These are phyloP conservation scores for Symmetrospora coprosmae DNA, from an alignment of 768 basidiomycete species.

Conservation along the genomic window DNA sequence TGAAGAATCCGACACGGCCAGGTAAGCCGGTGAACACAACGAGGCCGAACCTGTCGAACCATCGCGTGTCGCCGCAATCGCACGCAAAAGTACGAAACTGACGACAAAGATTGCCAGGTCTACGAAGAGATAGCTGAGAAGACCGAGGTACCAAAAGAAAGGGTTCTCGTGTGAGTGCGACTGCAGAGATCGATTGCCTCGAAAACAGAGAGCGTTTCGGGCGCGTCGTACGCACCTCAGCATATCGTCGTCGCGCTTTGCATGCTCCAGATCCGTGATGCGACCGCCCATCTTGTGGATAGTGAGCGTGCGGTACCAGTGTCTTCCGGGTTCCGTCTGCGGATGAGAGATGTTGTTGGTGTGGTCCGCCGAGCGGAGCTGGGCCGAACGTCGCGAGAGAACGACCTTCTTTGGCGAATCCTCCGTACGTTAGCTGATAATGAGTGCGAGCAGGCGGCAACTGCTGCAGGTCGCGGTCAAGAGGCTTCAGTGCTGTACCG, in stretches of 20 bases:
- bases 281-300: not conserved
- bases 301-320: not conserved
- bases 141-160: not conserved
- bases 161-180: not conserved
- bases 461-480: too few relatives aligned
- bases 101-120: conserved; percentile 8
- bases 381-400: too few relatives aligned
- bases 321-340: not conserved
- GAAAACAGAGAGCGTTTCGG: too few relatives aligned
- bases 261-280: conserved; percentile 2
- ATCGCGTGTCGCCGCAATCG: not conserved
- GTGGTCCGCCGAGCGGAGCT: too few relatives aligned
- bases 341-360: too few relatives aligned
- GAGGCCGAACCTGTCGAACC: too few relatives aligned
- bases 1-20: not conserved
- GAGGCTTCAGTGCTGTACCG: too few relatives aligned
- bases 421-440: too few relatives aligned
- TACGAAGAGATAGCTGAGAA: conserved; percentile 9
- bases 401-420: too few relatives aligned
- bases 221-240: not conserved
- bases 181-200: too few relatives aligned
- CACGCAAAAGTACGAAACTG: not conserved
- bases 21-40: too few relatives aligned
- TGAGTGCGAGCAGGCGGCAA: too few relatives aligned
- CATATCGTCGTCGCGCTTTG: conserved; percentile 18